Evolutionary conservation across 805 yeast species (phyloP).

Genomic region (Cyberlindnera saturnus): DNA sequence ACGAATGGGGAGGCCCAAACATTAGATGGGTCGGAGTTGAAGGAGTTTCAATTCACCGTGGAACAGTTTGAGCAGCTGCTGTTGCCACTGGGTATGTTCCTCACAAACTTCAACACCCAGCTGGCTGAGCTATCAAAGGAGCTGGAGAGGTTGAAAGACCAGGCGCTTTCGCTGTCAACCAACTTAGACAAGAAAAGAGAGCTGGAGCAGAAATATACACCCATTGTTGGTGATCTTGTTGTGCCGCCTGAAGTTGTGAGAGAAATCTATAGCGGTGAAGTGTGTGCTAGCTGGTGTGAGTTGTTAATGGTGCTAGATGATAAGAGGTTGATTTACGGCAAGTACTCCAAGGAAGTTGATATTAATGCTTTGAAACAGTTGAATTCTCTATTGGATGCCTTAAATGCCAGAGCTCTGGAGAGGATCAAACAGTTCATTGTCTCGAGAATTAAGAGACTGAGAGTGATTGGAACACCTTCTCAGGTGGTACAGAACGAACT

Average conservation of each 20-base stretch:
- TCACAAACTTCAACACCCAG: constrained; percentile 52
- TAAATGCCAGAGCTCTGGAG: constrained; percentile 63
- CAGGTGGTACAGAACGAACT: constrained; percentile 69
- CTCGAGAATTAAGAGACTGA: constrained; percentile 54
- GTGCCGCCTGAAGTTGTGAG: constrained; percentile 68
- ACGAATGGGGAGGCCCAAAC: not conserved
- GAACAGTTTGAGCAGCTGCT: constrained; percentile 22
- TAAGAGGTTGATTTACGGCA: constrained; percentile 47
- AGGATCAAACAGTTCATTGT: constrained; percentile 68
- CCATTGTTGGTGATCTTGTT: constrained; percentile 67
- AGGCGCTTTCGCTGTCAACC: constrained; percentile 42
- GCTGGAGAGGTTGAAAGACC: constrained; percentile 51
- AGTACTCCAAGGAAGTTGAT: constrained; percentile 25
- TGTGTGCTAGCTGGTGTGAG: constrained; percentile 58
- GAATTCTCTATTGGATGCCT: constrained; percentile 35
- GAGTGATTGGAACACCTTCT: constrained; percentile 60
- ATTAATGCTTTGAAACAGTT: constrained; percentile 19
- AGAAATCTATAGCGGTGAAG: constrained; percentile 50
- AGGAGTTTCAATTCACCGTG: constrained; percentile 13
- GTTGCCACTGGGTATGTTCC: constrained; percentile 46
- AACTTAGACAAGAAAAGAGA: constrained; percentile 42
- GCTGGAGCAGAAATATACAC: constrained; percentile 52
- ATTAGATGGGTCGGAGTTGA: constrained; percentile 5
- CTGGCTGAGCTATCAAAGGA: constrained; percentile 51
- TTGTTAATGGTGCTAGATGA: constrained; percentile 53